Evolutionary conservation across 257 asterid species (phyloP).

Genomic region (Nicotiana otophora): DNA sequence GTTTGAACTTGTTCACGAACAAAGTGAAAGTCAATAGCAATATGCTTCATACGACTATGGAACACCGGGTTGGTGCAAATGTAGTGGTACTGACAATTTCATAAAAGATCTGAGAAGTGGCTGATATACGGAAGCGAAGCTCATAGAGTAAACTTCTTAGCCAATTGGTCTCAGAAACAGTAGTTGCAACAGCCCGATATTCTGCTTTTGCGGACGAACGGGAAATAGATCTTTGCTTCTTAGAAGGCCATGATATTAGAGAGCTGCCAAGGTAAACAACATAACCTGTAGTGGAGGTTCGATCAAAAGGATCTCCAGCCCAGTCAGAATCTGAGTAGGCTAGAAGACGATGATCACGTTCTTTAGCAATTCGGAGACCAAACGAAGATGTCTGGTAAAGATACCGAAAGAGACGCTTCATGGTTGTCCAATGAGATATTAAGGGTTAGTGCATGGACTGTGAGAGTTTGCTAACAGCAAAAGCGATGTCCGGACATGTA

Average conservation of each 20-base stretch:
- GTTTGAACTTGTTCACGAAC: neutral
- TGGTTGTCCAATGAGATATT: neutral
- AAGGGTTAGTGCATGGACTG: neutral
- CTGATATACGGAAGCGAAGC: too few relatives aligned
- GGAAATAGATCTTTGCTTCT: neutral
- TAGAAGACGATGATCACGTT: neutral
- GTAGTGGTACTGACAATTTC: neutral
- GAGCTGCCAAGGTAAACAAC: neutral
- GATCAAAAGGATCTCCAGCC: neutral
- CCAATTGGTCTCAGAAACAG: neutral
- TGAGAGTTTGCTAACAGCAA: neutral
- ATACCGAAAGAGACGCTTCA: neutral
- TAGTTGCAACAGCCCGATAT: neutral
- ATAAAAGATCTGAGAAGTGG: too few relatives aligned
- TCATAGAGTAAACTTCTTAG: neutral
- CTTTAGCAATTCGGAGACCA: neutral
- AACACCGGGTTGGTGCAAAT: neutral
- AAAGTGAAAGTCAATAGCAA: neutral
- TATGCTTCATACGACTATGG: neutral
- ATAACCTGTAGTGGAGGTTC: neutral
- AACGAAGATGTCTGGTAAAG: neutral
- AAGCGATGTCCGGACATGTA: neutral
- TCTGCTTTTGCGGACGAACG: neutral
- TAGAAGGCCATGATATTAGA: neutral
- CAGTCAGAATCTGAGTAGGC: neutral